A percentile compares a stretch with the other conserved stretches of the same genome.
Conservation (phyloP, 352 stramenopile species). For the Pythium aquatile region DNA sequence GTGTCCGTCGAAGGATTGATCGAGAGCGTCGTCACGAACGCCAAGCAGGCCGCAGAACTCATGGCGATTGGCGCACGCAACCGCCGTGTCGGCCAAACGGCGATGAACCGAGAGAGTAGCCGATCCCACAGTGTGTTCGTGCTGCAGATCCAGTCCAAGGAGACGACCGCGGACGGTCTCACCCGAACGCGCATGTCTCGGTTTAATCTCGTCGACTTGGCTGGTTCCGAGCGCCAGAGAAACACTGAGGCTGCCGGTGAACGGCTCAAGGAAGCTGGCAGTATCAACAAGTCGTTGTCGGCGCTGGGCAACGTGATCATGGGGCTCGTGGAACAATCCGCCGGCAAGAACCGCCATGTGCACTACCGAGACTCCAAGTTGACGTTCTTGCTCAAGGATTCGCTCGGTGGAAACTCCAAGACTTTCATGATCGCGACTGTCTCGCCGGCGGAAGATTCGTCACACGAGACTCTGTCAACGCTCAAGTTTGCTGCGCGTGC, state of each 20-base stretch:
- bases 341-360: conserved; percentile 78
- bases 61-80: conserved; percentile 79
- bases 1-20: conserved; percentile 79
- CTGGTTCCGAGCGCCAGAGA: conserved; percentile 95
- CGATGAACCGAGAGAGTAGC: conserved; percentile 86
- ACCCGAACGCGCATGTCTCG: conserved; percentile 83
- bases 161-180: conserved; percentile 50
- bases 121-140: conserved; percentile 87
- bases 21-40: conserved; percentile 66
- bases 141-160: conserved; percentile 70
- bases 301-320: conserved; percentile 96
- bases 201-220: conserved; percentile 98
- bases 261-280: conserved; percentile 94
- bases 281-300: conserved; percentile 97
- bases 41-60: conserved; percentile 63
- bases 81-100: conserved; percentile 73
- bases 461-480: conserved; percentile 81
- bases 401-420: conserved; percentile 82
- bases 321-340: conserved; percentile 77
- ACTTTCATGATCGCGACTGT: conserved; percentile 87
- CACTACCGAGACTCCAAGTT: conserved; percentile 87
- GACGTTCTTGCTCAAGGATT: conserved; percentile 85
- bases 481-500: conserved; percentile 84
- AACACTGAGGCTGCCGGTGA: conserved; percentile 95
- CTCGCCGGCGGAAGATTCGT: conserved; percentile 81